A percentile compares a stretch with the other conserved stretches of the same genome.
Conservation (phyloP, 1,284 basidiomycete species). For the Moniliella sp. region DNA sequence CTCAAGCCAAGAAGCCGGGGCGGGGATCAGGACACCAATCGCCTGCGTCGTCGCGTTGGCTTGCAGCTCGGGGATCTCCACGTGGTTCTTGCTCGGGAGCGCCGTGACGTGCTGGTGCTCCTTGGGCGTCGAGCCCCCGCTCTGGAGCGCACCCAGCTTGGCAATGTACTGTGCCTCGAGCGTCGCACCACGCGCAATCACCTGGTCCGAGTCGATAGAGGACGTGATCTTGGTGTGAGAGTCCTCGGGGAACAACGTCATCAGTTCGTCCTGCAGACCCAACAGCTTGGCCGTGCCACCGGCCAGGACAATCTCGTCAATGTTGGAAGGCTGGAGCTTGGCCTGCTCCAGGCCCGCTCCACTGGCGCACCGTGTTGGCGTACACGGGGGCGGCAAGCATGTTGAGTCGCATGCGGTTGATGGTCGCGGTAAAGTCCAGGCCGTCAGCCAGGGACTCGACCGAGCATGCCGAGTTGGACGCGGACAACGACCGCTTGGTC, state of each 20-base stretch:
- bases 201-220: constrained; percentile 62
- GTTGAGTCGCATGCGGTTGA: constrained; percentile 84
- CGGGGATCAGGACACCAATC: constrained; percentile 60
- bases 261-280: constrained; percentile 56
- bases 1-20: constrained; percentile 1
- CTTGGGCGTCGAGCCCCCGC: constrained; percentile 7
- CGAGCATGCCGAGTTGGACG: constrained; percentile 62
- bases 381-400: constrained; percentile 60
- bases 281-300: constrained; percentile 74
- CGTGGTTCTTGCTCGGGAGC: constrained; percentile 18
- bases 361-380: constrained; percentile 48
- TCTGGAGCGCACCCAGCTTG: constrained; percentile 7
- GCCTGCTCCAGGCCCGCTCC: constrained; percentile 56
- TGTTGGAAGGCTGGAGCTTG: too few relatives aligned
- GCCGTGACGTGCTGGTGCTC: constrained; percentile 14
- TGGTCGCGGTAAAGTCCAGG: constrained; percentile 67
- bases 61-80: constrained; percentile 34
- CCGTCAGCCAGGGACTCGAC: constrained; percentile 90
- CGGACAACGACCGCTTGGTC: constrained; percentile 77
- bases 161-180: constrained; percentile 47
- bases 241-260: constrained; percentile 49
- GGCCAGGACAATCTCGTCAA: constrained; percentile 75
- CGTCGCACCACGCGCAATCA: constrained; percentile 69
- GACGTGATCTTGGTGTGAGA: constrained; percentile 38
- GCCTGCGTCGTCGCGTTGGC: constrained; percentile 35